A percentile compares a stretch with the other conserved stretches of the same genome.
Evolutionary conservation across 1,284 basidiomycete species (phyloP).

Genomic region (Marasmius oreades): DNA sequence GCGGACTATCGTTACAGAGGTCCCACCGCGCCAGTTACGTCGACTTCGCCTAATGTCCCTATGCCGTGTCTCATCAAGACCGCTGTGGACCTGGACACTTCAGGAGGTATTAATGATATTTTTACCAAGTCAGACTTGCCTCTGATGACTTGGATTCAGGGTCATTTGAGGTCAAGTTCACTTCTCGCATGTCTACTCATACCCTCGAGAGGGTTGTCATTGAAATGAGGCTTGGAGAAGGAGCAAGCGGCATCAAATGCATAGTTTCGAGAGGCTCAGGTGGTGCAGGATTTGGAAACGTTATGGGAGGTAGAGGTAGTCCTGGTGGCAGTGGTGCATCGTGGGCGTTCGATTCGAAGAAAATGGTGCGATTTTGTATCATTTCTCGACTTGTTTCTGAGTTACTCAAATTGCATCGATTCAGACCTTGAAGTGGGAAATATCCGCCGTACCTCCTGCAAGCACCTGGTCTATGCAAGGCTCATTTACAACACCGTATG

Average conservation of each 20-base stretch:
- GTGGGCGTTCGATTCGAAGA: conserved; percentile 77
- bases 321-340: conserved; percentile 41
- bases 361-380: conserved; percentile 40
- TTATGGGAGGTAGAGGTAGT: conserved; percentile 16
- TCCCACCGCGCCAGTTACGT: conserved; percentile 19
- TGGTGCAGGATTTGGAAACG: conserved; percentile 31
- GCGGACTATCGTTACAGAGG: conserved; percentile 74
- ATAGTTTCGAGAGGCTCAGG: conserved; percentile 59
- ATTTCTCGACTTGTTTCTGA: conserved; percentile 3
- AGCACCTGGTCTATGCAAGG: conserved; percentile 75
- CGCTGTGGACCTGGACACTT: conserved; percentile 54
- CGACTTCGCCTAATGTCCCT: conserved; percentile 37
- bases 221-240: conserved; percentile 72
- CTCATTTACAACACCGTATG: conserved; percentile 69
- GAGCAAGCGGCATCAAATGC: conserved; percentile 65
- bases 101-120: conserved; percentile 49
- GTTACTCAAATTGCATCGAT: too few relatives aligned
- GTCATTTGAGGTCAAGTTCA: conserved; percentile 65
- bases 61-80: conserved; percentile 69
- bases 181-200: conserved; percentile 62
- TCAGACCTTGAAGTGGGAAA: conserved; percentile 70
- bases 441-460: conserved; percentile 64
- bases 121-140: conserved; percentile 6
- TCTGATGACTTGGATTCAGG: conserved; percentile 40
- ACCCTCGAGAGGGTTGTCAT: conserved; percentile 69